A percentile compares a stretch with the other conserved stretches of the same genome.
Conservation (phyloP, 768 basidiomycete genomes). For the Royoungia palumana region DNA sequence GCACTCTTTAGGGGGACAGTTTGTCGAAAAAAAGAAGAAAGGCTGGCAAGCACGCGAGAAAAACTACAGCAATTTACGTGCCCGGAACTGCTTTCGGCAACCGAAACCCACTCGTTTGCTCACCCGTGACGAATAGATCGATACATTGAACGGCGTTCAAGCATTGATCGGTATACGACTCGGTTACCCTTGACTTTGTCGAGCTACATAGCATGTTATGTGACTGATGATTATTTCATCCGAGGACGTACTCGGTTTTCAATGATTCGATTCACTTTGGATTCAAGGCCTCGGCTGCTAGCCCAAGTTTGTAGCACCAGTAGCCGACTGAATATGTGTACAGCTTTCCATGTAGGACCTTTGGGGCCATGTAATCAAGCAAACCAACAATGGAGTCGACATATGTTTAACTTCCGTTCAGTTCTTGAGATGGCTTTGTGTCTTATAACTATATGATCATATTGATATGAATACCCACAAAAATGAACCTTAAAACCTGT, state of each 20-base stretch:
- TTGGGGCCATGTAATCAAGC: constrained; percentile 97
- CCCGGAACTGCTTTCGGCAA: no score
- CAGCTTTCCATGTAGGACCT: constrained; percentile 89
- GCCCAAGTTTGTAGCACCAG: constrained; percentile 98
- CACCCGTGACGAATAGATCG: constrained; percentile 84
- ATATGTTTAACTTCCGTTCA: no score
- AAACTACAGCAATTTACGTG: no score
- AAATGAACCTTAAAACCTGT: no score
- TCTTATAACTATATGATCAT: no score
- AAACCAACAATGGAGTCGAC: constrained; percentile 98
- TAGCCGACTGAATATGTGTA: constrained; percentile 97
- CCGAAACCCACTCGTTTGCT: no score
- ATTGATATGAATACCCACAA: no score
- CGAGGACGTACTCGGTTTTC: constrained; percentile 66
- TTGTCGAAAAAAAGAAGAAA: no score
- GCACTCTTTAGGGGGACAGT: no score
- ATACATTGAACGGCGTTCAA: constrained; percentile 96
- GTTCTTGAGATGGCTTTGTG: no score
- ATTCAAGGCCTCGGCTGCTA: constrained; percentile 94
- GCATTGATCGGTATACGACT: constrained; percentile 83
- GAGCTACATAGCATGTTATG: constrained; percentile 49
- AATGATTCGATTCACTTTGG: constrained; percentile 92
- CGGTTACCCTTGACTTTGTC: constrained; percentile 96
- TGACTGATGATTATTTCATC: neutral
- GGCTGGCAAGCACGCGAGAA: no score